Conservation (phyloP, 2,329 filamentous ascomycete genomes). For the Calycina herbarum region DNA sequence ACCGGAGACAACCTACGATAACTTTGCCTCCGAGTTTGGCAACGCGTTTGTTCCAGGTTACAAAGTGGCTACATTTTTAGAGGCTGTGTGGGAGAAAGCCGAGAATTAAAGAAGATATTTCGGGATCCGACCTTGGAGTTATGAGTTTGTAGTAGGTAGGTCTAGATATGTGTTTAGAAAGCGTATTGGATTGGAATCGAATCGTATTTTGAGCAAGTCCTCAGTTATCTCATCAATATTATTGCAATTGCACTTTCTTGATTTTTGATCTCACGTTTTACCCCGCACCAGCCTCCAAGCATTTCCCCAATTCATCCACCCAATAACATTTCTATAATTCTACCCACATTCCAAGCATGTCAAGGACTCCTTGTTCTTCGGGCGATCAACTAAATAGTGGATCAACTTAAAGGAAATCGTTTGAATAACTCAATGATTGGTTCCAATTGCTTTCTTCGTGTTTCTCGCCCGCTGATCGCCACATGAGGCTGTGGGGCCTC, state of each 20-base stretch:
- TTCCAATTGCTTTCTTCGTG: not conserved
- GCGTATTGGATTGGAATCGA: not conserved
- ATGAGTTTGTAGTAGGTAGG: too few relatives aligned
- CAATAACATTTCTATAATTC: not conserved
- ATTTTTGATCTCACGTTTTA: not conserved
- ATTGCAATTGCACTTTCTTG: not conserved
- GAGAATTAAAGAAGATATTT: not conserved
- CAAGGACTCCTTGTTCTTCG: not conserved
- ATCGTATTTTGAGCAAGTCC: not conserved
- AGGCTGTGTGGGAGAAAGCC: not conserved
- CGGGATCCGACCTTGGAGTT: too few relatives aligned
- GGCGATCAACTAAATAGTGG: too few relatives aligned
- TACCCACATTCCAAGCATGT: not conserved
- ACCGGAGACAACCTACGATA: constrained; percentile 39
- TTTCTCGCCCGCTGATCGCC: not conserved
- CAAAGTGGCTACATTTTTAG: not conserved
- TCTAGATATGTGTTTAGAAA: not conserved
- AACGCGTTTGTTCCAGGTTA: constrained; percentile 14
- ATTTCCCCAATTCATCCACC: not conserved
- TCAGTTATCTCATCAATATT: not conserved
- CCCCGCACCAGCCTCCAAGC: not conserved
- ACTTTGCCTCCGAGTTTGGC: constrained; percentile 38
- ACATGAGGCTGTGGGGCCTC: too few relatives aligned
- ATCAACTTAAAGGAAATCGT: too few relatives aligned
- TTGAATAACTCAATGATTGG: too few relatives aligned